Evolutionary conservation across 306 rosid species (phyloP), one percentile per base, ranked within the genome.

Genomic region (Clitoria ternatea): DNA sequence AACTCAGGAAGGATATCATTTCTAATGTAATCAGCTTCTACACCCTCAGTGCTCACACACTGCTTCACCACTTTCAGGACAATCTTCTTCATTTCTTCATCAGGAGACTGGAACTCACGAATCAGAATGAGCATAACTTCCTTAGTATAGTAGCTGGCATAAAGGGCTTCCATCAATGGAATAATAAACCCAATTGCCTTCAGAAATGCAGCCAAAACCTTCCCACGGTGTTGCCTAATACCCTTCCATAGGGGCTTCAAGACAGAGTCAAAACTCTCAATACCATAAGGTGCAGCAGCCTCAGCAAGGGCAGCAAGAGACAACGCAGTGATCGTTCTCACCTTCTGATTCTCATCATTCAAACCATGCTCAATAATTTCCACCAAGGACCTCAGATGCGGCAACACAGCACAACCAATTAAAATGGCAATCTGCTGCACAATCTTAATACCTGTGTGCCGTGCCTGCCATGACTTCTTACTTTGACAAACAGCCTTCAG

Each of bases 361-460:
- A 90, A 66, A 65, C 98, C 98, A 48, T 93, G 91, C 79, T 93
- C 97, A 33, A 90, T 88, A 66, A 93, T 90, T 61, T 90, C 98
- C 65, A 93, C 98, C 8, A 93, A 93, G 32, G 96, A 93, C 78
- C 91, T 86, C 66, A 93, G 73, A 81, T 93, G 97, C 0, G 97
- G 97, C 73, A 90, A 83, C 8, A 93, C 98, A 4, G 96, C 98
- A 74, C 98, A 86, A 9, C 97, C 98, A 42, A 93, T 93, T 78
- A 93, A 88, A 82, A 93, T 90, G 53, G 98, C 98, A 80, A 93
- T 93, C 90, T 93, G 98, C 83, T 90, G 98, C 62, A 93, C 97
- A 73, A 93, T 93, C 84, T 93, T 93, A 66, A 93, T 93, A 36
- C 98, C 98, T 1, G 98, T 93, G 66, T 93, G 98, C 55, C 98